Evolutionary conservation across 305 asterid genomes (phyloP), one percentile per base, ranked within the genome.

Genomic region (Fraxinus sp.): DNA sequence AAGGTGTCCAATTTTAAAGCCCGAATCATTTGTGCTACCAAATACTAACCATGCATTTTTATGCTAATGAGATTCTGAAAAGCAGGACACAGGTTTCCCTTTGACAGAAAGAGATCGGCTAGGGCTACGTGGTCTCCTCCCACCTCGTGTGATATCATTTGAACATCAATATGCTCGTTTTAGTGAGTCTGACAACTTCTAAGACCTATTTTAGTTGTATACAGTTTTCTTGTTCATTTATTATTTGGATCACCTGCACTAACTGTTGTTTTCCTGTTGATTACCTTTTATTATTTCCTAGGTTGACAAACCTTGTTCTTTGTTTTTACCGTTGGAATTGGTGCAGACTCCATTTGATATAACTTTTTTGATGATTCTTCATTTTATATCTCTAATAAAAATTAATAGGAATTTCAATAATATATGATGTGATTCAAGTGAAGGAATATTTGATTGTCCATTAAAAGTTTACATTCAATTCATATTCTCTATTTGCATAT

Each of bases 41-140:
- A 20, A 62, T 22, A 62, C 26, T 62, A 22, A 62, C 72, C 13
- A 32, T 66, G 77, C 57, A 44, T 46, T 35, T 78, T 22, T 44
- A 26, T 80, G 6, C 81, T 88, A 71, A 81, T 88, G 81, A 73
- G 77, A 77, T 81, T 80, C 41, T 59, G 46, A 83, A 87, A 88
- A 77, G 80, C 97, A 97, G 99, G 99, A 97, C 84, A 97, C 98
- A 5, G 99, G 95, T 57, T 97, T 97, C 88, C 98, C 99, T 66
- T 80, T 90, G 88, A 94, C 98, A 0, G 99, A 97, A 89, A 93
- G 99, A 91, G 98, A 97, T 84, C 90, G 99, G 77, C 85, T 97
- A 79, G 99, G 99, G 75, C 92, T 97, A 22, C 98, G 99, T 20
- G 99, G 99, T 79, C 96, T 97, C 79, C 98, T 97, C 35, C 99